A percentile compares a stretch with the other conserved stretches of the same genome.
phyloP scores from a whole-genome alignment of 176 grass and related monocot species.

The Hordeum marinum region DNA sequence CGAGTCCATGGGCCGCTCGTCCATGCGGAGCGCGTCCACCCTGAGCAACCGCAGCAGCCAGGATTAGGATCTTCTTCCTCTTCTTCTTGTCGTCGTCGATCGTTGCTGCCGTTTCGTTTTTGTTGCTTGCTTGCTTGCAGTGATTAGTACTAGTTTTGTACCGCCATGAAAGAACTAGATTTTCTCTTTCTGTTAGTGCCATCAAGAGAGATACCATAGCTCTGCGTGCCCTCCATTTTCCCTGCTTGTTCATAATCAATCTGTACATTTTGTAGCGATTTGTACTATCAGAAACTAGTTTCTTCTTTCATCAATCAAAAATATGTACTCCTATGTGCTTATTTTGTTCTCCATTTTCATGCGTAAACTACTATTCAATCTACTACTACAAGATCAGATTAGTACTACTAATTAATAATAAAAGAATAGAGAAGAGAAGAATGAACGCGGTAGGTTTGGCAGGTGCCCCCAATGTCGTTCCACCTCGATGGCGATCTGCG shows the following conservation, averaged over 20 bases:
- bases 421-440: background rate
- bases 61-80: background rate
- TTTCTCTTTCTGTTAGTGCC: background rate
- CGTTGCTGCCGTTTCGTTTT: background rate
- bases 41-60: conserved; percentile 25
- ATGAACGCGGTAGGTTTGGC: background rate
- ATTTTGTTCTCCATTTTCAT: no score
- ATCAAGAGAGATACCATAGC: no score
- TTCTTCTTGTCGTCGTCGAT: no score
- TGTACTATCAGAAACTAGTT: background rate
- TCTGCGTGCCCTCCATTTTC: background rate
- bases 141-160: background rate
- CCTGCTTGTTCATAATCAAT: background rate
- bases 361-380: no score
- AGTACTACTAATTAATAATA: background rate
- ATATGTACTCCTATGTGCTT: no score
- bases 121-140: background rate
- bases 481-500: background rate
- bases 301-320: no score
- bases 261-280: background rate
- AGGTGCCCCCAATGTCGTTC: background rate
- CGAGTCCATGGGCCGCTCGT: conserved; percentile 52
- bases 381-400: no score
- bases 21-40: conserved; percentile 41
- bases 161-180: background rate